Evolutionary conservation across 495 filamentous ascomycete genomes (phyloP), one percentile per base, ranked within the genome.

Genomic region (Platismatia glauca): DNA sequence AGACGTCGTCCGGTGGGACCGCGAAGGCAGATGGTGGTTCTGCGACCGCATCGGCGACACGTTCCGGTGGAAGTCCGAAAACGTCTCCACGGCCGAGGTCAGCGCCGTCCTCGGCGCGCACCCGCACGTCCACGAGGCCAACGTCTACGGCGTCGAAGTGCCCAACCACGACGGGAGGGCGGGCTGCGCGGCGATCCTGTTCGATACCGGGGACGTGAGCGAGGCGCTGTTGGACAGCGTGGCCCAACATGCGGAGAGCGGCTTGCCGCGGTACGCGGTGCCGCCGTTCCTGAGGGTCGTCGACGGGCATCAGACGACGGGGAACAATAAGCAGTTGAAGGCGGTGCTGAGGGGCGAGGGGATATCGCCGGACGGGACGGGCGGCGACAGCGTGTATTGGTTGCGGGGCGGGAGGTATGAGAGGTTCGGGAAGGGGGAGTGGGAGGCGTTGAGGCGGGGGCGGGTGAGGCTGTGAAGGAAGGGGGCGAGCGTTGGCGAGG

Each of bases 61-160:
- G 0, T 97, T 90, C 77, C 84, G 93, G 22, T 97, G 93, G 93
- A 96, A 95, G 78, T 85, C 84, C 52, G 93, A 97, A 75, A 97
- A 97, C 60, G 89, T 96, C 4, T 88, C 85, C 12, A 94, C 92
- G 0, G 85, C 86, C 27, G 93, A 95, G 65, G 92, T 95, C 8
- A 82, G 83, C 29, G 85, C 90, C 58, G 84, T 85, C 0, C 69
- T 97, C 0, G 87, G 89, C 4, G 69, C 74, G 1, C 88, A 91
- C 65, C 77, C 86, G 0, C 78, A 77, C 0, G 78, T 96, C 18
- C 70, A 80, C 31, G 91, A 96, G 73, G 86, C 89, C 29, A 95
- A 93, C 64, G 91, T 97, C 2, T 97, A 96, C 65, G 92, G 92
- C 31, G 89, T 97, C 0, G 70, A 83, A 31, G 72, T 97, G 5